These are phyloP conservation scores for Inosperma sp. DNA, from an alignment of 768 basidiomycete genomes.

Conservation along the genomic window DNA sequence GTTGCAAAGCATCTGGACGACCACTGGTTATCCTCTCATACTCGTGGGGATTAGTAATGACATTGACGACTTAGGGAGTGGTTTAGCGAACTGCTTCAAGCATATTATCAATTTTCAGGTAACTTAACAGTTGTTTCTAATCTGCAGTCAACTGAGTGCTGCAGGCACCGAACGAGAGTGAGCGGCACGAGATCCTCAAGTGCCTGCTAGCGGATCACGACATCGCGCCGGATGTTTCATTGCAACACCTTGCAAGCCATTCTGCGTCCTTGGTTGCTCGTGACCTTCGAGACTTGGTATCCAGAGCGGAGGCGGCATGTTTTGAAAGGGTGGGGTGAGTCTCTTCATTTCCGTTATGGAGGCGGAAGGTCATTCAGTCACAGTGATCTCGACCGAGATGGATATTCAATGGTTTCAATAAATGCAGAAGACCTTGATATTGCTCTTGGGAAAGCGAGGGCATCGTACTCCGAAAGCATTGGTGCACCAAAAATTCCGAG, in stretches of 20 bases:
- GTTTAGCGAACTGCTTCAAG: slow-evolving; percentile 72
- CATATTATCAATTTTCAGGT: slow-evolving; percentile 79
- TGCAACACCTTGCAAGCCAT: slow-evolving; percentile 70
- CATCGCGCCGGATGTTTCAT: slow-evolving; percentile 73
- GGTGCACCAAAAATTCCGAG: slow-evolving; percentile 96
- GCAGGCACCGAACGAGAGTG: slow-evolving; percentile 77
- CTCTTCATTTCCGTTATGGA: not conserved
- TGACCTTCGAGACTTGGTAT: slow-evolving; percentile 71
- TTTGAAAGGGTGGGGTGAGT: slow-evolving; percentile 35
- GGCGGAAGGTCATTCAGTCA: not conserved
- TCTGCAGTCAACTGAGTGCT: not conserved
- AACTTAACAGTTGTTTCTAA: slow-evolving; percentile 7
- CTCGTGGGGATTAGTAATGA: slow-evolving; percentile 72
- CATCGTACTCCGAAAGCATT: slow-evolving; percentile 84
- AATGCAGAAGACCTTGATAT: slow-evolving; percentile 62
- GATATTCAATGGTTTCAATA: slow-evolving; percentile 28
- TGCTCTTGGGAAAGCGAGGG: slow-evolving; percentile 68
- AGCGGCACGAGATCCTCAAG: slow-evolving; percentile 59
- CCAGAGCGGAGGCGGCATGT: slow-evolving; percentile 51
- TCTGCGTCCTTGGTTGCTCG: slow-evolving; percentile 86
- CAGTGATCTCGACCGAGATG: not conserved
- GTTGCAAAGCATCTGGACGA: slow-evolving; percentile 52
- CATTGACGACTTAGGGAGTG: slow-evolving; percentile 55
- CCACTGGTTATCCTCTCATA: slow-evolving; percentile 66
- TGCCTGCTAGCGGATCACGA: slow-evolving; percentile 36